A percentile compares a stretch with the other conserved stretches of the same genome.
Evolutionary conservation across 176 grass and related monocot species (phyloP).

Genomic region (Dendrocalamus sinicus): DNA sequence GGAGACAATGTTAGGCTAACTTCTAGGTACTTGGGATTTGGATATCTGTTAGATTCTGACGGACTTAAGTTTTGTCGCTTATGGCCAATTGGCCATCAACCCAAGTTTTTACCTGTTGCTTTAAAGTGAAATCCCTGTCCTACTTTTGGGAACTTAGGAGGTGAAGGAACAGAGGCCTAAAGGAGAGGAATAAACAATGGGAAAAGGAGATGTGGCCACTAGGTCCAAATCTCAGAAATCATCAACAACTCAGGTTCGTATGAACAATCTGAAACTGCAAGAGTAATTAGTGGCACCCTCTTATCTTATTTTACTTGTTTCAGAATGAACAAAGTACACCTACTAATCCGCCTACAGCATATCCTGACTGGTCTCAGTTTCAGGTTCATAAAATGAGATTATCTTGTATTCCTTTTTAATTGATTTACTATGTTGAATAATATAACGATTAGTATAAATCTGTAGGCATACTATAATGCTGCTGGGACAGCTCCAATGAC

Average conservation of each 20-base stretch:
- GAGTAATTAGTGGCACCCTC: conserved; percentile 25
- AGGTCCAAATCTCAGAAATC: conserved; percentile 69
- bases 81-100: conserved; percentile 15
- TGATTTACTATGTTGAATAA: conserved; percentile 42
- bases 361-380: conserved; percentile 68
- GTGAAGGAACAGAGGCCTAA: conserved; percentile 32
- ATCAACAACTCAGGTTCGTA: conserved; percentile 49
- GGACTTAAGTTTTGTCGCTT: conserved; percentile 33
- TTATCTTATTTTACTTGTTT: conserved; percentile 55
- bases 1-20: conserved; percentile 6
- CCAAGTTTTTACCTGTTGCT: conserved; percentile 14
- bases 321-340: conserved; percentile 59
- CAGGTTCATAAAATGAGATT: conserved; percentile 53
- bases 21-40: not conserved
- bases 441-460: conserved; percentile 35
- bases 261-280: conserved; percentile 34
- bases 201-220: conserved; percentile 60
- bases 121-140: conserved; percentile 20
- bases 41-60: conserved; percentile 19
- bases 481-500: conserved; percentile 57
- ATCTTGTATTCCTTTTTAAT: conserved; percentile 36
- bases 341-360: conserved; percentile 59
- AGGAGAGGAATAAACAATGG: conserved; percentile 49
- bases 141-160: conserved; percentile 19
- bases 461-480: conserved; percentile 67